Conservation (phyloP, 768 basidiomycete species). For the Russula olivacea region DNA sequence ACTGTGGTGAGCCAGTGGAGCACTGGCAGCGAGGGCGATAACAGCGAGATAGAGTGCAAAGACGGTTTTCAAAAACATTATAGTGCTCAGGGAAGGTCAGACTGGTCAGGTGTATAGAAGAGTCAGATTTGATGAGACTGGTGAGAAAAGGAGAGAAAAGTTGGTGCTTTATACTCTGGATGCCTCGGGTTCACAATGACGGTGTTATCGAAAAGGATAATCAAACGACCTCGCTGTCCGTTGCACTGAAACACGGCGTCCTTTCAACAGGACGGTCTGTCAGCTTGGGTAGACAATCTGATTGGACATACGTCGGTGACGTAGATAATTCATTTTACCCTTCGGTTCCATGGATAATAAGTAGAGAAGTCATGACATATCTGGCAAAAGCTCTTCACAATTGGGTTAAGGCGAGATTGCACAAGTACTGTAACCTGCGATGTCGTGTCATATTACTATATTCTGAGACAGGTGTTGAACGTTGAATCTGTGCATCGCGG, state of each 20-base stretch:
- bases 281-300: too few relatives aligned
- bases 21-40: constrained; percentile 6
- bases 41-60: constrained; percentile 1
- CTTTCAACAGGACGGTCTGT: too few relatives aligned
- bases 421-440: too few relatives aligned
- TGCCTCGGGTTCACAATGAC: not conserved
- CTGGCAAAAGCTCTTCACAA: not conserved
- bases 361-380: not conserved
- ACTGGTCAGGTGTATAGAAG: not conserved
- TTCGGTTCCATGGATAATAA: not conserved
- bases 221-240: not conserved
- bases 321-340: not conserved
- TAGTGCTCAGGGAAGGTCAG: not conserved
- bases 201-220: not conserved
- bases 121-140: not conserved
- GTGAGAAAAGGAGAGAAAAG: not conserved
- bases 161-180: not conserved
- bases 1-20: not conserved
- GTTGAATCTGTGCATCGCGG: not conserved
- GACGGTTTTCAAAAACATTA: constrained; percentile 9
- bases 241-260: too few relatives aligned
- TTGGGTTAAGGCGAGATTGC: too few relatives aligned
- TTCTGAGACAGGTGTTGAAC: too few relatives aligned
- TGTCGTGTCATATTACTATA: too few relatives aligned
- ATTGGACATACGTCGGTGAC: too few relatives aligned